A percentile compares a stretch with the other conserved stretches of the same genome.
phyloP scores from a whole-genome alignment of 805 yeast species.

The Zygosaccharomyces bisporus region DNA sequence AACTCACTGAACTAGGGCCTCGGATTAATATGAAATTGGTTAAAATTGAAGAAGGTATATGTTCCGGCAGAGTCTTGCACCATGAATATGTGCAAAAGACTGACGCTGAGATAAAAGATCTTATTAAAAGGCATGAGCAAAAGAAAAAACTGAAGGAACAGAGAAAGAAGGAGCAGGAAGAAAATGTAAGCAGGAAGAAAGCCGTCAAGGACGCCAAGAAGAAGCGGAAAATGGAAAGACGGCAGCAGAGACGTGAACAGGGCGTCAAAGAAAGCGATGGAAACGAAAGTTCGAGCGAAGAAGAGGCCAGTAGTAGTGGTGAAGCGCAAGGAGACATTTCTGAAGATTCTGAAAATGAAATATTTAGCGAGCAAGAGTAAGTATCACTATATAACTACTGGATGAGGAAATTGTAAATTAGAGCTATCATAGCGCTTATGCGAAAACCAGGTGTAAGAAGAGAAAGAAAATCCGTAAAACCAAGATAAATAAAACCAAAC shows the following conservation, averaged over 20 bases:
- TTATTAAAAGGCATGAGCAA: conserved; percentile 65
- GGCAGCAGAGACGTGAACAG: conserved; percentile 37
- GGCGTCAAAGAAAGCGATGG: conserved; percentile 27
- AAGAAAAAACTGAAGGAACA: conserved; percentile 60
- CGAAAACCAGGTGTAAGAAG: conserved; percentile 2
- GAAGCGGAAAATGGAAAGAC: conserved; percentile 58
- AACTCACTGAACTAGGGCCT: conserved; percentile 91
- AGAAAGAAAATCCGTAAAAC: conserved; percentile 1
- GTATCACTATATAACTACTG: conserved; percentile 6
- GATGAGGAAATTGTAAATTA: conserved; percentile 3
- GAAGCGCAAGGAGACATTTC: conserved; percentile 41
- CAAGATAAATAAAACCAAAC: neutral
- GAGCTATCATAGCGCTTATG: conserved; percentile 6
- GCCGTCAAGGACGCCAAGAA: conserved; percentile 71
- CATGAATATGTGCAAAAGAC: conserved; percentile 70
- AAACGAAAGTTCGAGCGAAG: conserved; percentile 19
- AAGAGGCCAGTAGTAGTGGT: conserved; percentile 31
- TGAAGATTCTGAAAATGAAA: conserved; percentile 46
- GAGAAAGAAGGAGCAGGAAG: conserved; percentile 75
- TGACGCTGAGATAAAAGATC: conserved; percentile 50
- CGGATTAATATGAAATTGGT: conserved; percentile 69
- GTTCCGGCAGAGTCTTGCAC: conserved; percentile 82
- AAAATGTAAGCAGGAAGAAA: conserved; percentile 68
- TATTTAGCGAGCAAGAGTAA: conserved; percentile 43
- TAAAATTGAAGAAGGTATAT: conserved; percentile 90